A percentile compares a stretch with the other conserved stretches of the same genome.
These are phyloP conservation scores for Ceratobasidium sp. DNA, from an alignment of 1,284 basidiomycete genomes.

Conservation along the genomic window DNA sequence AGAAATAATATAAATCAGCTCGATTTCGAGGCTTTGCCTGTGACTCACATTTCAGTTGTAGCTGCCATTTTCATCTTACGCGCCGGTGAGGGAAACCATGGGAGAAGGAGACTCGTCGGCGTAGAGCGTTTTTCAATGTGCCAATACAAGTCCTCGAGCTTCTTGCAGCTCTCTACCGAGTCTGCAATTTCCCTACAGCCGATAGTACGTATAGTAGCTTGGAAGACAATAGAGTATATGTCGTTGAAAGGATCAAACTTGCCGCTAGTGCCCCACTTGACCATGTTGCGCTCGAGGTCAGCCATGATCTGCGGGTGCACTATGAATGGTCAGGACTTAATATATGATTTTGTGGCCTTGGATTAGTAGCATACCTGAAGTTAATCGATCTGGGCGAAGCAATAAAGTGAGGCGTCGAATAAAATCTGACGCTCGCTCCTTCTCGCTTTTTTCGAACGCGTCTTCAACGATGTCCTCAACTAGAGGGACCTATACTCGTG, in stretches of 20 bases:
- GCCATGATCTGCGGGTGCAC: slow-evolving; percentile 24
- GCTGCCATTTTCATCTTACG: slow-evolving; percentile 11
- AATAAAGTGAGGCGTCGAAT: slow-evolving; percentile 8
- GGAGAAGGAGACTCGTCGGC: slow-evolving; percentile 8
- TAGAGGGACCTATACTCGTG: background rate
- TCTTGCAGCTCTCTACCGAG: slow-evolving; percentile 31
- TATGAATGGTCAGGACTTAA: background rate
- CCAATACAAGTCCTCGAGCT: slow-evolving; percentile 33
- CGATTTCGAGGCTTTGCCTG: background rate
- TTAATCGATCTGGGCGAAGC: slow-evolving; percentile 25
- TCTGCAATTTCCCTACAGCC: slow-evolving; percentile 28
- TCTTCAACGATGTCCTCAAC: slow-evolving; percentile 13
- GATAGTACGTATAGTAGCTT: slow-evolving; percentile 23
- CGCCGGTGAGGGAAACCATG: slow-evolving; percentile 20
- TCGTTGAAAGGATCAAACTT: slow-evolving; percentile 34
- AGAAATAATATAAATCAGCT: background rate
- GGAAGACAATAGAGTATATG: slow-evolving; percentile 32
- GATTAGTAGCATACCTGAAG: background rate
- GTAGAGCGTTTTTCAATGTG: slow-evolving; percentile 24
- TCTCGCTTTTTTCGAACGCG: background rate
- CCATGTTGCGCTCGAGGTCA: slow-evolving; percentile 33
- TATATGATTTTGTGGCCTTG: background rate
- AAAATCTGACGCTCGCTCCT: slow-evolving; percentile 7
- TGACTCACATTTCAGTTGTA: slow-evolving; percentile 16
- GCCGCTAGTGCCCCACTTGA: slow-evolving; percentile 20